Percentiles rank a stretch among this genome's conserved stretches.
Evolutionary conservation across 1,284 basidiomycete species (phyloP).

Genomic region (Boletellus dicymbophilus): DNA sequence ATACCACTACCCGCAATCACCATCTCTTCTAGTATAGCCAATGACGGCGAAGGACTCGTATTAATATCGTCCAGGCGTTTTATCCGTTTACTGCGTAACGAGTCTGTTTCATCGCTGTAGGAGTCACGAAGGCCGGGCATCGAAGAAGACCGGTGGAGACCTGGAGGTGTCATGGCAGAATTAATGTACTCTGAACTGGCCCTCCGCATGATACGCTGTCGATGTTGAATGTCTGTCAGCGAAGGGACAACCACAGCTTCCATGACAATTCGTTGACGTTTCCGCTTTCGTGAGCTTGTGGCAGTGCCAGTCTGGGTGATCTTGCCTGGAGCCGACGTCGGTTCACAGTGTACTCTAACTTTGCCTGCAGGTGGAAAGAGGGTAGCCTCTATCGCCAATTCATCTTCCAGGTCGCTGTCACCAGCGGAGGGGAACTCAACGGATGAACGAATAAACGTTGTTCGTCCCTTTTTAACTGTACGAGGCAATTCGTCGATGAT

Average conservation of each 20-base stretch:
- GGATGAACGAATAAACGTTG: slow-evolving; percentile 33
- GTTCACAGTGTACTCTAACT: neutral
- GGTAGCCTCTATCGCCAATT: slow-evolving; percentile 26
- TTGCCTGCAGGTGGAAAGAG: slow-evolving; percentile 25
- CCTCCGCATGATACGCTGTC: slow-evolving; percentile 19
- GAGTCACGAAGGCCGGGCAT: slow-evolving; percentile 21
- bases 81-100: slow-evolving; percentile 23
- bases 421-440: slow-evolving; percentile 18
- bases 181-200: slow-evolving; percentile 16
- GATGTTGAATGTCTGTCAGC: slow-evolving; percentile 30
- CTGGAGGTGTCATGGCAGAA: neutral
- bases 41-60: slow-evolving; percentile 28
- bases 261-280: slow-evolving; percentile 50
- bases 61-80: slow-evolving; percentile 22
- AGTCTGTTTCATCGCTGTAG: slow-evolving; percentile 13
- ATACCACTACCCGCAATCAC: slow-evolving; percentile 45
- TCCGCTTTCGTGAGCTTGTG: slow-evolving; percentile 33
- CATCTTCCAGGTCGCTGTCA: slow-evolving; percentile 31
- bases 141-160: slow-evolving; percentile 30
- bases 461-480: slow-evolving; percentile 35
- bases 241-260: slow-evolving; percentile 58
- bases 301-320: slow-evolving; percentile 1
- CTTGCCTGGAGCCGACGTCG: neutral
- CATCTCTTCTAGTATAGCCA: slow-evolving; percentile 34
- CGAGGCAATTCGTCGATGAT: slow-evolving; percentile 27